Percentiles rank a stretch among this genome's conserved stretches.
Conservation (phyloP, 1,284 basidiomycete species). For the Ceratobasidium sp. region DNA sequence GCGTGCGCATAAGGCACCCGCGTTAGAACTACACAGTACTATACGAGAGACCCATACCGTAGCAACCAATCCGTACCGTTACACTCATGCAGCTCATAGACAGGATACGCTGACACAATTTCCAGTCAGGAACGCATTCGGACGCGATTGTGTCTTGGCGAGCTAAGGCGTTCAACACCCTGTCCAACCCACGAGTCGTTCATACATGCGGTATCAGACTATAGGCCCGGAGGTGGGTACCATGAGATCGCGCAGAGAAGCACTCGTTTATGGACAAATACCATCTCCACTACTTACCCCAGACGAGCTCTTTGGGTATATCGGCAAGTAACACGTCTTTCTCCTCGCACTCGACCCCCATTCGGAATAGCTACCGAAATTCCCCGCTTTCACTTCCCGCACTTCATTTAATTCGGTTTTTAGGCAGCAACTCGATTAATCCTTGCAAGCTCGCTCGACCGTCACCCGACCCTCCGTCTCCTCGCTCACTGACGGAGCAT, state of each 20-base stretch:
- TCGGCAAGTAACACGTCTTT: conserved; percentile 85
- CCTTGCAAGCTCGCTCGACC: conserved; percentile 82
- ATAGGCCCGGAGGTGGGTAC: too few relatives aligned
- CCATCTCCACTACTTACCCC: conserved; percentile 78
- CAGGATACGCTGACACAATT: too few relatives aligned
- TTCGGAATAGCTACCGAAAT: conserved; percentile 88
- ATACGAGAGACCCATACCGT: too few relatives aligned
- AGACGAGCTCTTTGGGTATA: conserved; percentile 75
- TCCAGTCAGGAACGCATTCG: too few relatives aligned
- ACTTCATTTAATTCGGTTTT: neutral
- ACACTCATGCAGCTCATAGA: too few relatives aligned
- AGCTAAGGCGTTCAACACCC: too few relatives aligned
- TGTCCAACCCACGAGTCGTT: too few relatives aligned
- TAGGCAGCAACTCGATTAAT: conserved; percentile 85
- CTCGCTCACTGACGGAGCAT: conserved; percentile 88
- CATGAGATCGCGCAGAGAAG: conserved; percentile 84
- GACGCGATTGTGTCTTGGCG: too few relatives aligned
- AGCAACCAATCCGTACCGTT: neutral
- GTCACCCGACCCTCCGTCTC: conserved; percentile 78
- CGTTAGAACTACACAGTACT: too few relatives aligned
- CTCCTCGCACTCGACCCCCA: conserved; percentile 87
- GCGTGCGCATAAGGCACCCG: too few relatives aligned
- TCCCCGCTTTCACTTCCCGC: conserved; percentile 31
- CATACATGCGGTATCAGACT: too few relatives aligned
- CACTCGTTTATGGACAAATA: conserved; percentile 83